Evolutionary conservation across 371 early-diverging fungal species (phyloP).

Genomic region (Apophysomyces sp.): DNA sequence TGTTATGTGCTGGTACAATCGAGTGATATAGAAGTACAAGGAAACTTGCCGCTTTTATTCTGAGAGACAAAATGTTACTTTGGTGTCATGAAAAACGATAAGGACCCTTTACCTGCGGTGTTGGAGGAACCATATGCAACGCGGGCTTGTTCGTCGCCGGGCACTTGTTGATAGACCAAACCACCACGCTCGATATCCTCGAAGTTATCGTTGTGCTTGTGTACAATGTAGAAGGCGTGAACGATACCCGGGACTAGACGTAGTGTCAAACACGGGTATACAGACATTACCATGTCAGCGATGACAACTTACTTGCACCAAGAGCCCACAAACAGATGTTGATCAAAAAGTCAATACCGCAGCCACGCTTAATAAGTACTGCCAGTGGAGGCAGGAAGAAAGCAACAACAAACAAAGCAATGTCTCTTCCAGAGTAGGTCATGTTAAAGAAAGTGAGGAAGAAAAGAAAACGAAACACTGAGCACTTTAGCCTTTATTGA

Average conservation of each 20-base stretch:
- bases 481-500: background rate
- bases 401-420: constrained; percentile 58
- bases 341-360: constrained; percentile 64
- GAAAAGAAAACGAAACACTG: constrained; percentile 6
- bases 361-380: constrained; percentile 63
- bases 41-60: too few relatives aligned
- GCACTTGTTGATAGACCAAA: constrained; percentile 36
- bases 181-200: constrained; percentile 50
- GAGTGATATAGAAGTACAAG: too few relatives aligned
- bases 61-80: too few relatives aligned
- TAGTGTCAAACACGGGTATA: background rate
- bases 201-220: constrained; percentile 45
- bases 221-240: constrained; percentile 52
- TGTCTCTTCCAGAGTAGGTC: constrained; percentile 52
- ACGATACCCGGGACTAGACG: constrained; percentile 47
- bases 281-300: background rate
- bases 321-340: constrained; percentile 64
- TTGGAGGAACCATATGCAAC: constrained; percentile 30
- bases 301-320: constrained; percentile 43
- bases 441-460: constrained; percentile 18
- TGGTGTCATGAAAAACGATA: too few relatives aligned
- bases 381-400: constrained; percentile 76
- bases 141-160: constrained; percentile 30
- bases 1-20: too few relatives aligned
- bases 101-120: background rate